Evolutionary conservation across 352 stramenopile species (phyloP).

Genomic region (Elongisporangium senticosum): DNA sequence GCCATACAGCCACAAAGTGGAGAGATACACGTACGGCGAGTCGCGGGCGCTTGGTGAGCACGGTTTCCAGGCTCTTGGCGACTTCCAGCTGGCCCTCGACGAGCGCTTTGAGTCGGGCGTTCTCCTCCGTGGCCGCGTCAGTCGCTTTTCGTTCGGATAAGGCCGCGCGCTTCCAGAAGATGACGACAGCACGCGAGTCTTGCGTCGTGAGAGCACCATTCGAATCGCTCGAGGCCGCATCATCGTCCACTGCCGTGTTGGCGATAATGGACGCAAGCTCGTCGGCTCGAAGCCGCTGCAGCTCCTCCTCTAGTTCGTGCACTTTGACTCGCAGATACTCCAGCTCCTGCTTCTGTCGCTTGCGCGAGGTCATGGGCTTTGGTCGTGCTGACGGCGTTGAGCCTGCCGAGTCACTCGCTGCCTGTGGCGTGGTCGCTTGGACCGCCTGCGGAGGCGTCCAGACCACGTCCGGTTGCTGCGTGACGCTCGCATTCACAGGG

Average conservation of each 20-base stretch:
- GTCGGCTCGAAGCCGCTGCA: conserved; percentile 5
- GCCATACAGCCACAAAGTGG: background rate
- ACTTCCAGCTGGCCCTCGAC: conserved; percentile 23
- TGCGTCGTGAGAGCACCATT: background rate
- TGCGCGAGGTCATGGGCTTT: conserved; percentile 34
- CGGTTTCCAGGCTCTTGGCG: conserved; percentile 21
- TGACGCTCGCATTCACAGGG: background rate
- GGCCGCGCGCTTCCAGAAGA: background rate
- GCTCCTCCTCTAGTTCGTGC: conserved; percentile 28
- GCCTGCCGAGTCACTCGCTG: background rate
- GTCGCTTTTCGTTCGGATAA: background rate
- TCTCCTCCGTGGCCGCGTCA: conserved; percentile 11
- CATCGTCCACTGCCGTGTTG: background rate
- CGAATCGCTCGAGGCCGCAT: background rate
- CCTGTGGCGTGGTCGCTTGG: background rate
- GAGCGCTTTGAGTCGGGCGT: conserved; percentile 25
- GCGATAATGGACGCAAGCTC: background rate
- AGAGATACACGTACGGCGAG: conserved; percentile 6
- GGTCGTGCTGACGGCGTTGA: background rate
- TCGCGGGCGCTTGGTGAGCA: conserved; percentile 20
- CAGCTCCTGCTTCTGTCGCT: conserved; percentile 50
- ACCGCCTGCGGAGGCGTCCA: background rate
- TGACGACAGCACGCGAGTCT: background rate
- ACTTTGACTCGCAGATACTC: conserved; percentile 42
- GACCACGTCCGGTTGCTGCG: background rate